Conservation (phyloP, 306 rosid genomes). For the Cucumis sativus region Cucumber_9930_V3 NC_026655.2:482501-483000, state of each 20-base stretch:
- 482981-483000: neutral
- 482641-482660: neutral
- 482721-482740: neutral
- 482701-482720: neutral
- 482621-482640: neutral
- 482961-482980: neutral
- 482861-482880: neutral
- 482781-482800: neutral
- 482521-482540: constrained; percentile 96
- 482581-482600: neutral
- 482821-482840: neutral
- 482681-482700: neutral
- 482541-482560: constrained; percentile 14
- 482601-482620: neutral
- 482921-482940: neutral
- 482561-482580: neutral
- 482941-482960: neutral
- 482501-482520: constrained; percentile 85
- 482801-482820: neutral
- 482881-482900: neutral
- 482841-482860: neutral
- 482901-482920: neutral
- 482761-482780: neutral
- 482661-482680: neutral
- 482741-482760: neutral